Percentiles rank a stretch among this genome's conserved stretches.
These are phyloP conservation scores for Cyberlindnera suaveolens DNA, from an alignment of 805 yeast genomes.

Conservation along the genomic window DNA sequence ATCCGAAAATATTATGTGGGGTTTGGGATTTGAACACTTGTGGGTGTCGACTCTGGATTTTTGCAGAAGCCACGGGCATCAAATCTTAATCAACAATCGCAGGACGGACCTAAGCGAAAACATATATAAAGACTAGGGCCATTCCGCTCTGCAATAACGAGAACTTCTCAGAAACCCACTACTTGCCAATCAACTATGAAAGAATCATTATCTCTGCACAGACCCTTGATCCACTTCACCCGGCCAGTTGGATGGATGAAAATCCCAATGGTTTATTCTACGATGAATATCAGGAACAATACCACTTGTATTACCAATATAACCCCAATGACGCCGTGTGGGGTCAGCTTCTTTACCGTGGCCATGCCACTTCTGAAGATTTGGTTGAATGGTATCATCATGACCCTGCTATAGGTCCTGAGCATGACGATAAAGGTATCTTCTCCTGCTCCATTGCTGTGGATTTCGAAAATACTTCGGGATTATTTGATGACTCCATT, in stretches of 20 bases:
- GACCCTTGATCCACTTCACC: conserved; percentile 25
- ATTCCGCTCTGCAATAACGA: too few species aligned
- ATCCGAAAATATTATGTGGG: too few species aligned
- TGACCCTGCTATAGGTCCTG: conserved; percentile 27
- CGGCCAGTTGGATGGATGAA: conserved; percentile 35
- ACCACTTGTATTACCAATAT: conserved; percentile 34
- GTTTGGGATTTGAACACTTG: too few species aligned
- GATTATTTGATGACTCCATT: conserved; percentile 24
- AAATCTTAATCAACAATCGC: too few species aligned
- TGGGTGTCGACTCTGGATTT: too few species aligned
- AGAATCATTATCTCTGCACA: background rate
- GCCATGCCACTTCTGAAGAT: conserved; percentile 35
- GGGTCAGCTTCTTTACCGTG: conserved; percentile 34
- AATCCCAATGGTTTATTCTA: conserved; percentile 38
- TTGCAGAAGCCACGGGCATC: too few species aligned
- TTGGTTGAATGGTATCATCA: conserved; percentile 29
- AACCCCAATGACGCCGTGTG: conserved; percentile 29
- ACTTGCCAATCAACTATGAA: background rate
- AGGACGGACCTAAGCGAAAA: too few species aligned
- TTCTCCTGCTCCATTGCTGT: conserved; percentile 33
- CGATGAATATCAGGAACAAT: conserved; percentile 24
- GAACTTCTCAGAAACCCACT: too few species aligned
- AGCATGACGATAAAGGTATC: conserved; percentile 25
- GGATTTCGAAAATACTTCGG: conserved; percentile 32
- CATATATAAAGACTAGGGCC: too few species aligned